phyloP scores from a whole-genome alignment of 2,329 filamentous ascomycete genomes.

The Colletotrichum tropicale region DNA sequence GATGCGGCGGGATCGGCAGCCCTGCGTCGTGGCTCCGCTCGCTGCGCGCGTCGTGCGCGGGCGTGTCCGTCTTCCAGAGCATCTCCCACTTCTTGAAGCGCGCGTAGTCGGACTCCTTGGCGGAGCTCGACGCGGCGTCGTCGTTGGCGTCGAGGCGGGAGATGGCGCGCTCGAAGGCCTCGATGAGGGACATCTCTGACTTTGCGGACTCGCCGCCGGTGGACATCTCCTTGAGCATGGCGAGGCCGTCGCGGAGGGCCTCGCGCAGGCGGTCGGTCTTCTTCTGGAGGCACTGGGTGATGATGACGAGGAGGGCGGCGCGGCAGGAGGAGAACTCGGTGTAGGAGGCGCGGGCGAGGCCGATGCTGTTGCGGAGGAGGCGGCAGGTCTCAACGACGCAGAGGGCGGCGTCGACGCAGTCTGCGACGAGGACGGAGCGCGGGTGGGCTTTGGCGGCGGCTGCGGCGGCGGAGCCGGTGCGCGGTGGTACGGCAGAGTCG shows the following conservation, averaged over 20 bases:
- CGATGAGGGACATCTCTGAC: slow-evolving; percentile 58
- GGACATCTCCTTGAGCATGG: slow-evolving; percentile 57
- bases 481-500: slow-evolving; percentile 27
- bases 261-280: slow-evolving; percentile 45
- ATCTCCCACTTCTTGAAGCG: slow-evolving; percentile 40
- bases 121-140: slow-evolving; percentile 26
- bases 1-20: slow-evolving; percentile 10
- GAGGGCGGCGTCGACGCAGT: slow-evolving; percentile 57
- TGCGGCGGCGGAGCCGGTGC: not conserved
- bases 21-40: slow-evolving; percentile 21
- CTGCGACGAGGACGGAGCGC: slow-evolving; percentile 47
- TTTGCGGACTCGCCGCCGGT: slow-evolving; percentile 55
- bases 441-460: slow-evolving; percentile 29
- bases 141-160: slow-evolving; percentile 48
- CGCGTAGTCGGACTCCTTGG: slow-evolving; percentile 52
- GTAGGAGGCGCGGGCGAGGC: slow-evolving; percentile 58
- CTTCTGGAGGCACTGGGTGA: slow-evolving; percentile 41
- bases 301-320: slow-evolving; percentile 54
- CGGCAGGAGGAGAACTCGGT: slow-evolving; percentile 62
- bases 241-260: slow-evolving; percentile 51
- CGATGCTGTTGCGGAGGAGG: slow-evolving; percentile 52
- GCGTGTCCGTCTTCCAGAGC: slow-evolving; percentile 45
- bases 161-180: slow-evolving; percentile 54
- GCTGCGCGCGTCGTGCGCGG: slow-evolving; percentile 27
- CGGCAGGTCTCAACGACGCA: slow-evolving; percentile 55